Conservation (phyloP, 2,329 filamentous ascomycete species). For the Pseudogymnoascus sp. region DNA sequence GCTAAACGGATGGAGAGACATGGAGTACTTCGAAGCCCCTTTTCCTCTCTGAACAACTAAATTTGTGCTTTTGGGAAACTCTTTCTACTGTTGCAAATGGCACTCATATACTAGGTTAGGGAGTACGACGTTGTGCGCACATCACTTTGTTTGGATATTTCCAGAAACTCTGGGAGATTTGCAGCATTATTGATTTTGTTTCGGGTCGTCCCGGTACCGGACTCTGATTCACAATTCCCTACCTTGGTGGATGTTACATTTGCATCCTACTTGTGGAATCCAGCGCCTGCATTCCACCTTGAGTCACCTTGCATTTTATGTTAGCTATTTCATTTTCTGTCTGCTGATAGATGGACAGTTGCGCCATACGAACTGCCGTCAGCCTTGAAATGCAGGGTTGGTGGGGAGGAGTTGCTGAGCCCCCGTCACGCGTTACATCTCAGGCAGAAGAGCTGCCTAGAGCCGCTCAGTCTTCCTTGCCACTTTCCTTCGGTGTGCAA, state of each 20-base stretch:
- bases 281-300: background rate
- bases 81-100: background rate
- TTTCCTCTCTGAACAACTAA: background rate
- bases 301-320: background rate
- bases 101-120: background rate
- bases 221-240: background rate
- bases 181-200: background rate
- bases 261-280: background rate
- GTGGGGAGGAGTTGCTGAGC: background rate
- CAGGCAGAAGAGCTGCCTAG: background rate
- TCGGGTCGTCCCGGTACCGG: background rate
- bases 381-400: slow-evolving; percentile 4
- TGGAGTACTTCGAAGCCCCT: background rate
- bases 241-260: background rate
- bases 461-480: background rate
- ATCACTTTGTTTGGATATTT: background rate
- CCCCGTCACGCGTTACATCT: background rate
- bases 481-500: background rate
- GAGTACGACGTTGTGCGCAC: background rate
- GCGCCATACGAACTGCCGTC: background rate
- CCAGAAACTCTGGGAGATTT: background rate
- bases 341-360: slow-evolving; percentile 1
- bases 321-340: background rate
- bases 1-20: background rate
- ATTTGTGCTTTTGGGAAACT: background rate